These are phyloP conservation scores for Pseudogymnoascus sp. DNA, from an alignment of 2,329 filamentous ascomycete species.

Conservation along the genomic window DNA sequence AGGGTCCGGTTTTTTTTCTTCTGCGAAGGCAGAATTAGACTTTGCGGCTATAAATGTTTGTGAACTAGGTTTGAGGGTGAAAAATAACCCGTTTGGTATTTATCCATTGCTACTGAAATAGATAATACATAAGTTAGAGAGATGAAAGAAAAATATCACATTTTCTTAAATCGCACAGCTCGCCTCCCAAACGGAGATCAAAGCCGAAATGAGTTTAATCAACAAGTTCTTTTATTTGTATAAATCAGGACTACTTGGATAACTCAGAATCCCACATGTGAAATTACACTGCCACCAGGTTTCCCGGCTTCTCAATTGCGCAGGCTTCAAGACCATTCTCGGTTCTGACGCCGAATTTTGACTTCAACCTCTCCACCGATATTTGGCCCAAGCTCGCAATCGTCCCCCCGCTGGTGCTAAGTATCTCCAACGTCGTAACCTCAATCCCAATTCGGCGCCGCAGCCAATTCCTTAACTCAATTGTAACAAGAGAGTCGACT, in stretches of 20 bases:
- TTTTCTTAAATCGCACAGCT: not conserved
- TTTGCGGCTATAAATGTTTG: not conserved
- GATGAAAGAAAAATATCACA: not conserved
- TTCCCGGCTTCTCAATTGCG: not conserved
- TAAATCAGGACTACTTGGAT: not conserved
- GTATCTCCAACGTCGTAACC: not conserved
- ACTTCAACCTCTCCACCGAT: not conserved
- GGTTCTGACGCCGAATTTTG: not conserved
- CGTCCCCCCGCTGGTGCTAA: not conserved
- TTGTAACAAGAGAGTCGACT: constrained; percentile 16
- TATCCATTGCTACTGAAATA: not conserved
- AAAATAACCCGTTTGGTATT: not conserved
- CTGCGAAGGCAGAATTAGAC: not conserved
- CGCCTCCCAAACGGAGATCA: not conserved
- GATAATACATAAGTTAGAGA: not conserved
- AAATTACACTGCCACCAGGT: not conserved
- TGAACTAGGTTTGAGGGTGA: not conserved
- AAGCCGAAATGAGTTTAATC: not conserved
- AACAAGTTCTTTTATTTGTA: not conserved
- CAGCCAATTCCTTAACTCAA: constrained; percentile 17
- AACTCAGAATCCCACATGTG: not conserved
- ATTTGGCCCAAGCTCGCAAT: not conserved
- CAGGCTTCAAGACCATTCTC: not conserved
- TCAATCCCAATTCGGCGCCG: not conserved
- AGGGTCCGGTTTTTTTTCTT: not conserved